Evolutionary conservation across 768 basidiomycete genomes (phyloP).

Genomic region (Agrocybe pediades): DNA sequence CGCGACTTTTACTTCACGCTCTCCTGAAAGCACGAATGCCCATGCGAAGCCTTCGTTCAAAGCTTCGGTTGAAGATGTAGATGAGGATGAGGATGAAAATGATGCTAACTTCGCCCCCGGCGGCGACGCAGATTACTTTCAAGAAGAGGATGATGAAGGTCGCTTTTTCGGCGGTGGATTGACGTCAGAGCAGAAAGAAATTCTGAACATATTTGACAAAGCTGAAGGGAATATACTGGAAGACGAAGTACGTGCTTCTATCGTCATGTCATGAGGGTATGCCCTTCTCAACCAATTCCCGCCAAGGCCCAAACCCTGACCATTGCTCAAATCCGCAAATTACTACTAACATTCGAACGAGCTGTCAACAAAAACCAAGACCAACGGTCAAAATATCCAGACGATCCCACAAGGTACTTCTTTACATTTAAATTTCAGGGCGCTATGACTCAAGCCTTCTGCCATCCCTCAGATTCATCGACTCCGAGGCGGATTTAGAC

Average conservation of each 20-base stretch:
- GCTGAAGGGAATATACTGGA: constrained; percentile 61
- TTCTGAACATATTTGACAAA: constrained; percentile 90
- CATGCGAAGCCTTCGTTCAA: constrained; percentile 34
- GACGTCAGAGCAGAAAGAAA: constrained; percentile 91
- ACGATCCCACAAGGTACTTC: constrained; percentile 84
- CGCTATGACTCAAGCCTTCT: constrained; percentile 1
- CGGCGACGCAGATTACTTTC: constrained; percentile 88
- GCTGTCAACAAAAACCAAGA: constrained; percentile 95
- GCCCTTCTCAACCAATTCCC: not conserved
- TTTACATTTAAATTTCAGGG: not conserved
- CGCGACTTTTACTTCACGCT: constrained; percentile 9
- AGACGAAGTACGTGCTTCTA: constrained; percentile 60
- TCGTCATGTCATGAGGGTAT: not conserved
- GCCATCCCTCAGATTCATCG: constrained; percentile 79
- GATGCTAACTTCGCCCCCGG: constrained; percentile 73
- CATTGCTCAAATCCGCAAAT: constrained; percentile 67
- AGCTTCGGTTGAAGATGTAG: constrained; percentile 65
- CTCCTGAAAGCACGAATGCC: constrained; percentile 19
- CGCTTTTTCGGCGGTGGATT: constrained; percentile 94
- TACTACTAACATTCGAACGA: constrained; percentile 82
- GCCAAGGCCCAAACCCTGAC: constrained; percentile 66
- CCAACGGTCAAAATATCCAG: constrained; percentile 91
- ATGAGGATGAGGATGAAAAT: constrained; percentile 44
- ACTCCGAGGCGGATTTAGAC: constrained; percentile 96
- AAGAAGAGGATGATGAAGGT: constrained; percentile 90